These are phyloP conservation scores for Hura crepitans DNA, from an alignment of 441 rosid species.

Conservation along the genomic window DNA sequence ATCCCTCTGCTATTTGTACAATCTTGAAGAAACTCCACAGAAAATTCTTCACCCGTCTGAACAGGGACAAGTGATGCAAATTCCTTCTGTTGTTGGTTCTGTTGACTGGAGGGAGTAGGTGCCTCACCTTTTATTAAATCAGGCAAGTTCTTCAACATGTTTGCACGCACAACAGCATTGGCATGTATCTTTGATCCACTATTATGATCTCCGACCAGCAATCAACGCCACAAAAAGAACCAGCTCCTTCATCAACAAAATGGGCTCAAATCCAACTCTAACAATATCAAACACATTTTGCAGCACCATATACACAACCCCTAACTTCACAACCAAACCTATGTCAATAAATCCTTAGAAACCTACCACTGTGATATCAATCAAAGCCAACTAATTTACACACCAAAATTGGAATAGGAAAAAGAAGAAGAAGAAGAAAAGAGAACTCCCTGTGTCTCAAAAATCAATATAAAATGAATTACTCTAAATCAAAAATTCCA, in stretches of 20 bases:
- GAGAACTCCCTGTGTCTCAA: neutral
- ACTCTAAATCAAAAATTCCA: conserved; percentile 5
- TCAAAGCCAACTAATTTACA: conserved; percentile 18
- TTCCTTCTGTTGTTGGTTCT: conserved; percentile 32
- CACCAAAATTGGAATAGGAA: neutral
- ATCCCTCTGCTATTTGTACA: conserved; percentile 30
- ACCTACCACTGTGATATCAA: conserved; percentile 12
- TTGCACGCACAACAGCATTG: conserved; percentile 21
- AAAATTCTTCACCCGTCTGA: conserved; percentile 66
- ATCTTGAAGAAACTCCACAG: conserved; percentile 60
- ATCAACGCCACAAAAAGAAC: conserved; percentile 8
- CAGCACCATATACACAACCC: conserved; percentile 8
- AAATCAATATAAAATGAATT: conserved; percentile 12
- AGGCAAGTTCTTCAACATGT: conserved; percentile 20
- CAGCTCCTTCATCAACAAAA: conserved; percentile 17
- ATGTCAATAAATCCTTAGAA: conserved; percentile 4
- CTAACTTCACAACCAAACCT: conserved; percentile 13
- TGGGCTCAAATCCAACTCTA: conserved; percentile 9
- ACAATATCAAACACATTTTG: neutral
- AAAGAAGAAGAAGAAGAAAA: conserved; percentile 2
- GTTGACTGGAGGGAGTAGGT: conserved; percentile 33
- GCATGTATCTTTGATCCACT: conserved; percentile 22
- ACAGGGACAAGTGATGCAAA: conserved; percentile 27
- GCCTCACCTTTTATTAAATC: conserved; percentile 34
- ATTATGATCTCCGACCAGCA: conserved; percentile 20